phyloP scores from a whole-genome alignment of 192 early-diverging fungal genomes.

The Backusella liffmaniae region DNA sequence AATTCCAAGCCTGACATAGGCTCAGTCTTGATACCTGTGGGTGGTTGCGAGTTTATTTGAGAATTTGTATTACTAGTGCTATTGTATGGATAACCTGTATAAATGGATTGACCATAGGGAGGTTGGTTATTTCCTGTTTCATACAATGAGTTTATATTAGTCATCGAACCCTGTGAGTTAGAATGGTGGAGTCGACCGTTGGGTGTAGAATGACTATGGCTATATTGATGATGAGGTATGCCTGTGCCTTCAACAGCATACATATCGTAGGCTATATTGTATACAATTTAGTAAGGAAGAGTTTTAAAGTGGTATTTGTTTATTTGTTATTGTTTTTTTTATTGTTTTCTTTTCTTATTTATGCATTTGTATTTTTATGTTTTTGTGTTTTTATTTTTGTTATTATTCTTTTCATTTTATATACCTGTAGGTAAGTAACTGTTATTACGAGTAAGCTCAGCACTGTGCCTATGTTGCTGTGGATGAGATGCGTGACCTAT shows the following conservation, averaged over 20 bases:
- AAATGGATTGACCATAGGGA: slow-evolving; percentile 10
- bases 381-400: not conserved
- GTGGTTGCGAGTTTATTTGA: not conserved
- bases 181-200: not conserved
- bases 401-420: not conserved
- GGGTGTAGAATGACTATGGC: not conserved
- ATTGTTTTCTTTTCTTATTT: slow-evolving; percentile 7
- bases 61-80: not conserved
- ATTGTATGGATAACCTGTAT: not conserved
- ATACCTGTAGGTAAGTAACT: not conserved
- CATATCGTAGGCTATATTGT: slow-evolving; percentile 6
- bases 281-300: not conserved
- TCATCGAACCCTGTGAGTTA: not conserved
- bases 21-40: not conserved
- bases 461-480: slow-evolving; percentile 2
- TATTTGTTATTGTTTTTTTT: not conserved
- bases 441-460: slow-evolving; percentile 9
- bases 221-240: not conserved
- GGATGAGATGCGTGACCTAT: not conserved
- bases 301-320: not conserved
- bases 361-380: slow-evolving; percentile 3
- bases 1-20: slow-evolving; percentile 2
- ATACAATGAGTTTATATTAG: slow-evolving; percentile 9
- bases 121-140: not conserved
- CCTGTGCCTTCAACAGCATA: not conserved